Conservation (phyloP, 768 basidiomycete species). For the Panaeolus cyanescens region DNA sequence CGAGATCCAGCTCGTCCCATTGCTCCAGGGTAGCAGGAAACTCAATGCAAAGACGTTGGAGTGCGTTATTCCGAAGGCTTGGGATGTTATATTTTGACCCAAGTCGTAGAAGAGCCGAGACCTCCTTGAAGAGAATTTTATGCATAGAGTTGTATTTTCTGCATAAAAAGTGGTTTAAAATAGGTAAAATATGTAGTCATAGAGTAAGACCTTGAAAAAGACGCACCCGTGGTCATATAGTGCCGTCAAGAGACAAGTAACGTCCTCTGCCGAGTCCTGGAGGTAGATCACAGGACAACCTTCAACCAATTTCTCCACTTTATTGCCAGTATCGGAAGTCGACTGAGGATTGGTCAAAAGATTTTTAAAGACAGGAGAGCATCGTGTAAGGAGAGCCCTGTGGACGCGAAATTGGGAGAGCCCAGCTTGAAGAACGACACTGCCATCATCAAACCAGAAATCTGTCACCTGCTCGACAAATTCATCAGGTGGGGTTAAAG, state of each 20-base stretch:
- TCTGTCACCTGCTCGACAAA: not conserved
- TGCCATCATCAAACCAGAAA: slow-evolving; percentile 25
- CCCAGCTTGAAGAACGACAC: slow-evolving; percentile 20
- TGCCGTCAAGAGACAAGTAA: slow-evolving; percentile 9
- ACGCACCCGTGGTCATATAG: slow-evolving; percentile 9
- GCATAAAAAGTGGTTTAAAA: not conserved
- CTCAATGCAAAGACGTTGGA: not conserved
- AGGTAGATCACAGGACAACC: slow-evolving; percentile 20
- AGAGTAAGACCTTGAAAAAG: not conserved
- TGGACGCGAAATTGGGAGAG: slow-evolving; percentile 24
- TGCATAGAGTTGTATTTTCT: slow-evolving; percentile 1
- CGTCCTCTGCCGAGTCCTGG: slow-evolving; percentile 11
- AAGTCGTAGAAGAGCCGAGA: slow-evolving; percentile 9
- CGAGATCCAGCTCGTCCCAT: not conserved
- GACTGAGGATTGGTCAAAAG: slow-evolving; percentile 23
- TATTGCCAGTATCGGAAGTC: not conserved
- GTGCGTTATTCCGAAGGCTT: slow-evolving; percentile 3
- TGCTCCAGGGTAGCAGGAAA: not conserved
- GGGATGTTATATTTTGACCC: slow-evolving; percentile 8
- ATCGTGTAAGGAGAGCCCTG: slow-evolving; percentile 14
- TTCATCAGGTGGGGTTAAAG: not conserved
- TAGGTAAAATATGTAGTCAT: not conserved
- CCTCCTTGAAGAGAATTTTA: not conserved
- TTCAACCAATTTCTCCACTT: slow-evolving; percentile 7
- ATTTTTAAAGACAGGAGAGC: slow-evolving; percentile 22